Conservation (phyloP, 495 filamentous ascomycete genomes). For the Penicillium alfredii region DNA sequence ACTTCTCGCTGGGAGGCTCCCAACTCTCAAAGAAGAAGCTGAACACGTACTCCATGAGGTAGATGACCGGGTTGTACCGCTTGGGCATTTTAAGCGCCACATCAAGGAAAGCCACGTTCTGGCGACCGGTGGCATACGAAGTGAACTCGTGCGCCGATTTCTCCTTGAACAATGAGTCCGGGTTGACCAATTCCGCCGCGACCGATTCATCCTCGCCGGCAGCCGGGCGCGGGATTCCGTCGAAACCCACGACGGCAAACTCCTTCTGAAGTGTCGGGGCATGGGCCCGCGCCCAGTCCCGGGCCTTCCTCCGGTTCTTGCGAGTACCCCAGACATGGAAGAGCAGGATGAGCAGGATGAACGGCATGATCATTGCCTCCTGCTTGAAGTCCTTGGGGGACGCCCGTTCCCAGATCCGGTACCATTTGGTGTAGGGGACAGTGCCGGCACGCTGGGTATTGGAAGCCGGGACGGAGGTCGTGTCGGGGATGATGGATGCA, state of each 20-base stretch:
- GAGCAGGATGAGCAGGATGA: conserved; percentile 65
- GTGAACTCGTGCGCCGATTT: conserved; percentile 76
- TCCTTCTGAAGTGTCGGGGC: conserved; percentile 65
- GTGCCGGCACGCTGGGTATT: conserved; percentile 41
- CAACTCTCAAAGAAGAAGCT: conserved; percentile 77
- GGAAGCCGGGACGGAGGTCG: conserved; percentile 38
- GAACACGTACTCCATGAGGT: conserved; percentile 58
- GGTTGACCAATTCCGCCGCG: conserved; percentile 37
- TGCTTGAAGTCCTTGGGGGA: conserved; percentile 73
- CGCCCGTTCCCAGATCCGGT: conserved; percentile 88
- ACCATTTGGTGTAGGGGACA: conserved; percentile 86
- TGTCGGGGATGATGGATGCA: conserved; percentile 38
- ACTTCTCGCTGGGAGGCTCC: conserved; percentile 56
- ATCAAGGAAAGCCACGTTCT: conserved; percentile 89
- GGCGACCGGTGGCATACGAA: conserved; percentile 87
- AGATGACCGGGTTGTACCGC: conserved; percentile 80
- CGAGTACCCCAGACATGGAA: conserved; percentile 79
- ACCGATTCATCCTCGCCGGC: conserved; percentile 39
- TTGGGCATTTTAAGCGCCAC: conserved; percentile 75
- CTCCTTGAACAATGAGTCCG: conserved; percentile 69
- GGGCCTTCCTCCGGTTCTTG: conserved; percentile 73
- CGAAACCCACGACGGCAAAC: conserved; percentile 85
- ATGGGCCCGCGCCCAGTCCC: conserved; percentile 73
- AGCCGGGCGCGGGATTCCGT: conserved; percentile 33
- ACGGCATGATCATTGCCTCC: conserved; percentile 74